phyloP scores from a whole-genome alignment of 495 filamentous ascomycete genomes.

The Podospora anserina region DNA sequence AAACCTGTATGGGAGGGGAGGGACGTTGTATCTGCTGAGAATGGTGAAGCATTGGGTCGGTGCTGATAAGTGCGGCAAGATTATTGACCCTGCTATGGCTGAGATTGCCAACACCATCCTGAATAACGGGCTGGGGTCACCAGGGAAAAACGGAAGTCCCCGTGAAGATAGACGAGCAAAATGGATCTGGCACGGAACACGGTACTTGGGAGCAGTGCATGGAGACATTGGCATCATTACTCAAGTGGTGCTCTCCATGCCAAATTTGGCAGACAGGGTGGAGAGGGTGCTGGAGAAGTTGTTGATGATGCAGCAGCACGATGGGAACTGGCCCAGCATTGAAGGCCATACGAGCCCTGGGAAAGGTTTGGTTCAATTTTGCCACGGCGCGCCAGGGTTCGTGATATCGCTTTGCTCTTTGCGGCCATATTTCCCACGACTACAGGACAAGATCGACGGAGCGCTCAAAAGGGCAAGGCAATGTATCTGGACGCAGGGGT shows the following conservation, averaged over 20 bases:
- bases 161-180: not conserved
- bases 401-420: constrained; percentile 51
- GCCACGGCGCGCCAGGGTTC: constrained; percentile 65
- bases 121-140: constrained; percentile 28
- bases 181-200: constrained; percentile 59
- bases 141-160: not conserved
- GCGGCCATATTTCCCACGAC: constrained; percentile 45
- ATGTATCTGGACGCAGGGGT: constrained; percentile 49
- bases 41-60: constrained; percentile 35
- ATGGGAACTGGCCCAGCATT: constrained; percentile 47
- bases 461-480: constrained; percentile 45
- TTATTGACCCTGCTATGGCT: constrained; percentile 36
- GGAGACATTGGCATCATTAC: constrained; percentile 61
- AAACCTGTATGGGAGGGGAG: constrained; percentile 59
- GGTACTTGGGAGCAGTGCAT: constrained; percentile 60
- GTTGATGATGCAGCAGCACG: constrained; percentile 38
- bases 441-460: constrained; percentile 45
- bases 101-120: constrained; percentile 40
- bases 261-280: constrained; percentile 34
- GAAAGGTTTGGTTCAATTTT: constrained; percentile 59
- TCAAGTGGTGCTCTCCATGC: constrained; percentile 55
- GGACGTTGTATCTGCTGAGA: constrained; percentile 59
- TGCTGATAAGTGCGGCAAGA: constrained; percentile 17
- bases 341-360: constrained; percentile 18
- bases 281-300: constrained; percentile 44